Evolutionary conservation across 352 stramenopile genomes (phyloP).

Genomic region (Blastocystis sp.): DNA sequence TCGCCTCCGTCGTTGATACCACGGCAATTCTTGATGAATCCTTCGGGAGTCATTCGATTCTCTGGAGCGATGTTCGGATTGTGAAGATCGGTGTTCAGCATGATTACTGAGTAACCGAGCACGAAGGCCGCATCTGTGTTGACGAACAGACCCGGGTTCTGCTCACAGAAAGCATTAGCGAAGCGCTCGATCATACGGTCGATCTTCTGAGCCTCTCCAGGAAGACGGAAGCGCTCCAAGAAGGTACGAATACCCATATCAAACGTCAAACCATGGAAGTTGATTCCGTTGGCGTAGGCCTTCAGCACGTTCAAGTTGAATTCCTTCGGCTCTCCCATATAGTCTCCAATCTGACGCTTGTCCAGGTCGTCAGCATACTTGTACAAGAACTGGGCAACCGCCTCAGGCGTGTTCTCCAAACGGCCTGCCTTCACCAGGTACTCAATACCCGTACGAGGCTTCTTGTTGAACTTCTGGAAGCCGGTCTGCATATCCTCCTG

Average conservation of each 20-base stretch:
- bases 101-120: constrained; percentile 88
- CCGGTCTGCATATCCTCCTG: constrained; percentile 91
- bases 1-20: constrained; percentile 91
- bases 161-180: constrained; percentile 82
- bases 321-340: constrained; percentile 88
- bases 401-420: constrained; percentile 78
- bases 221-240: constrained; percentile 91
- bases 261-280: constrained; percentile 84
- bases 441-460: constrained; percentile 79
- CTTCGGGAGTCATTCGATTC: constrained; percentile 91
- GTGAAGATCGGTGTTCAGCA: constrained; percentile 94
- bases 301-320: constrained; percentile 79
- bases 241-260: constrained; percentile 94
- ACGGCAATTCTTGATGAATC: constrained; percentile 91
- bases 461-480: constrained; percentile 94
- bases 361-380: constrained; percentile 82
- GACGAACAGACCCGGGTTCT: constrained; percentile 80
- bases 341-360: constrained; percentile 94
- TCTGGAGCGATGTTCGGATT: constrained; percentile 93
- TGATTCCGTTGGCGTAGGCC: constrained; percentile 88
- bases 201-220: constrained; percentile 98
- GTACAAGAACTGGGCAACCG: constrained; percentile 88
- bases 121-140: constrained; percentile 95
- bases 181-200: constrained; percentile 99
- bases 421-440: constrained; percentile 84